Evolutionary conservation across 768 basidiomycete species (phyloP).

Genomic region (Pluteus cervinus): DNA sequence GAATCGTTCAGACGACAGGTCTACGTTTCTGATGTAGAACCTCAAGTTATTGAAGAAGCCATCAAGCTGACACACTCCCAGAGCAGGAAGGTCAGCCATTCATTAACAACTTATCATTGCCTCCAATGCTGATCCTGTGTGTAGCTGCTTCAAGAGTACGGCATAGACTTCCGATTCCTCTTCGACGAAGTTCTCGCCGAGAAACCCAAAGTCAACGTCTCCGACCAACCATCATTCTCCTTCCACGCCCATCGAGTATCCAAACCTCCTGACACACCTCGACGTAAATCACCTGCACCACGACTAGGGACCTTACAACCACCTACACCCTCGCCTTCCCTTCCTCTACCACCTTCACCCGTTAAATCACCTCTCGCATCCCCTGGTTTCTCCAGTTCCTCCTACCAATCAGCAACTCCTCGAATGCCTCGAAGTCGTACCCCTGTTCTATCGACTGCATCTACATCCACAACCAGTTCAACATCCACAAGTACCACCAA

Average conservation of each 20-base stretch:
- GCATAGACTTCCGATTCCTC: conserved; percentile 91
- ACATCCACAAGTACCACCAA: conserved; percentile 8
- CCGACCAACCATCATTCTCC: conserved; percentile 15
- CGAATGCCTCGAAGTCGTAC: neutral
- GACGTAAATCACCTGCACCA: conserved; percentile 11
- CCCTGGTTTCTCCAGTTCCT: conserved; percentile 2
- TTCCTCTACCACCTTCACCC: neutral
- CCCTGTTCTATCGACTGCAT: neutral
- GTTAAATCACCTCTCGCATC: conserved; percentile 1
- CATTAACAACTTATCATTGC: neutral
- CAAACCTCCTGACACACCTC: conserved; percentile 18
- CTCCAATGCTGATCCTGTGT: neutral
- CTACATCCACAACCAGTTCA: conserved; percentile 1
- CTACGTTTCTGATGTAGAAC: conserved; percentile 74
- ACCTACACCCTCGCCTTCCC: conserved; percentile 1
- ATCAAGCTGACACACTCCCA: conserved; percentile 71
- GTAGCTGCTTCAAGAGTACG: conserved; percentile 86
- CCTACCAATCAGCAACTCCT: neutral
- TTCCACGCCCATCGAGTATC: conserved; percentile 18
- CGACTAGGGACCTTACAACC: conserved; percentile 3
- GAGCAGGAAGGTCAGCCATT: conserved; percentile 68
- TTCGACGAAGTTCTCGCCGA: conserved; percentile 66
- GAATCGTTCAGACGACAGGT: conserved; percentile 89
- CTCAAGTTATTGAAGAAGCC: conserved; percentile 69
- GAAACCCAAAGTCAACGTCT: conserved; percentile 33